These are phyloP conservation scores for Coniochaeta pulveracea DNA, from an alignment of 2,329 filamentous ascomycete genomes.

Conservation along the genomic window DNA sequence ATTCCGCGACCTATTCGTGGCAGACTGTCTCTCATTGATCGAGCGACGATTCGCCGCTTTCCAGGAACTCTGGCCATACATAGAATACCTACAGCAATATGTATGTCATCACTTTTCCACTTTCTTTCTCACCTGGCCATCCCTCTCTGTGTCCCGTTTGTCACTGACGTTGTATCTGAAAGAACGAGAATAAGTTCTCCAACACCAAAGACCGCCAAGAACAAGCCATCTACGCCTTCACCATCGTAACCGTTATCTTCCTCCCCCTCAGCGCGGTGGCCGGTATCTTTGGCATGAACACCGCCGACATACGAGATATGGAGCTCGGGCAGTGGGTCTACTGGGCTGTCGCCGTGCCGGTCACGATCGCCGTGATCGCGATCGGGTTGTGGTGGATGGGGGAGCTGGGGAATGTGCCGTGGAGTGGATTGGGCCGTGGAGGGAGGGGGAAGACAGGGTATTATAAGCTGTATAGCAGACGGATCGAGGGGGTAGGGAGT, in stretches of 20 bases:
- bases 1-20: constrained; percentile 24
- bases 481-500: too few relatives aligned
- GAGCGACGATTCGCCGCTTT: constrained; percentile 21
- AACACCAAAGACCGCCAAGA: constrained; percentile 32
- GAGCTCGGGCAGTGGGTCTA: constrained; percentile 34
- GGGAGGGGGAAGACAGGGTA: too few relatives aligned
- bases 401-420: constrained; percentile 25
- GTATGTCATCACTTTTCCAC: background rate
- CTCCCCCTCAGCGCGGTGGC: constrained; percentile 33
- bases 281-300: constrained; percentile 43
- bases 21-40: constrained; percentile 25
- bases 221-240: constrained; percentile 36
- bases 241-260: constrained; percentile 36
- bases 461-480: too few relatives aligned
- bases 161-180: background rate
- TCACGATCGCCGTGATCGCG: constrained; percentile 29
- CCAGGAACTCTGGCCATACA: constrained; percentile 14
- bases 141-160: background rate
- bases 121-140: background rate
- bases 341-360: constrained; percentile 35
- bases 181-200: constrained; percentile 24
- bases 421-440: too few relatives aligned
- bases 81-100: constrained; percentile 14
- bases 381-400: constrained; percentile 30
- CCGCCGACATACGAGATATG: constrained; percentile 36